phyloP scores from a whole-genome alignment of 2,329 filamentous ascomycete species.

The Raffaelea arxii region DNA sequence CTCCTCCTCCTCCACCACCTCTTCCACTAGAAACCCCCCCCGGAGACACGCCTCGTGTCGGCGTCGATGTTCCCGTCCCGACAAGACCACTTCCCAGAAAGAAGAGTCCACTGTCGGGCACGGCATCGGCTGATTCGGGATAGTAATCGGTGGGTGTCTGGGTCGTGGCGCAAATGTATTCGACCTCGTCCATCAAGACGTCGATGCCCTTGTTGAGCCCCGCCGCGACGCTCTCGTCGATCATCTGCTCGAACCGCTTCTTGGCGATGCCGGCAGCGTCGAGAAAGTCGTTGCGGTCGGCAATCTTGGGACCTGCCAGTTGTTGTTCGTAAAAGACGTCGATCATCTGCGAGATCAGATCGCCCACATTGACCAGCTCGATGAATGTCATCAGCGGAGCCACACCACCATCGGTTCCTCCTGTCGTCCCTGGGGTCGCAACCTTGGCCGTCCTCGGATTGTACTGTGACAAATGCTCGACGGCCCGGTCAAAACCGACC shows the following conservation, averaged over 20 bases:
- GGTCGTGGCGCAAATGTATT: slow-evolving; percentile 84
- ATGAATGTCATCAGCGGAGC: slow-evolving; percentile 91
- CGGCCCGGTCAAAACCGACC: slow-evolving; percentile 86
- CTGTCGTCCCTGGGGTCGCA: background rate
- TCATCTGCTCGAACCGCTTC: slow-evolving; percentile 97
- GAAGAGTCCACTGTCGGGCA: slow-evolving; percentile 12
- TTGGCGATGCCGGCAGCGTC: slow-evolving; percentile 88
- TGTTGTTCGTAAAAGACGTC: slow-evolving; percentile 98
- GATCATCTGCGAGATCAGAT: slow-evolving; percentile 97
- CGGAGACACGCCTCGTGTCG: slow-evolving; percentile 9
- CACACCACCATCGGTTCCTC: slow-evolving; percentile 42
- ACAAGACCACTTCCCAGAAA: too few species aligned
- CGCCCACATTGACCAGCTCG: slow-evolving; percentile 94
- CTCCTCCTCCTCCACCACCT: background rate
- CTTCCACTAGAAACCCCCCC: background rate
- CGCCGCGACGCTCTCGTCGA: slow-evolving; percentile 91
- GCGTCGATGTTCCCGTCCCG: slow-evolving; percentile 17
- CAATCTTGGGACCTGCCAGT: slow-evolving; percentile 69
- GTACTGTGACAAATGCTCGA: slow-evolving; percentile 82
- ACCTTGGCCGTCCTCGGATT: slow-evolving; percentile 64
- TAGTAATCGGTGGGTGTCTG: slow-evolving; percentile 88
- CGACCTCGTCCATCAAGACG: slow-evolving; percentile 95
- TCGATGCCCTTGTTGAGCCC: slow-evolving; percentile 97
- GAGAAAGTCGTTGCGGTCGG: slow-evolving; percentile 88
- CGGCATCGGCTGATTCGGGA: slow-evolving; percentile 38